Evolutionary conservation across 148 eudicot species (phyloP).

Genomic region (Camellia japonica): DNA sequence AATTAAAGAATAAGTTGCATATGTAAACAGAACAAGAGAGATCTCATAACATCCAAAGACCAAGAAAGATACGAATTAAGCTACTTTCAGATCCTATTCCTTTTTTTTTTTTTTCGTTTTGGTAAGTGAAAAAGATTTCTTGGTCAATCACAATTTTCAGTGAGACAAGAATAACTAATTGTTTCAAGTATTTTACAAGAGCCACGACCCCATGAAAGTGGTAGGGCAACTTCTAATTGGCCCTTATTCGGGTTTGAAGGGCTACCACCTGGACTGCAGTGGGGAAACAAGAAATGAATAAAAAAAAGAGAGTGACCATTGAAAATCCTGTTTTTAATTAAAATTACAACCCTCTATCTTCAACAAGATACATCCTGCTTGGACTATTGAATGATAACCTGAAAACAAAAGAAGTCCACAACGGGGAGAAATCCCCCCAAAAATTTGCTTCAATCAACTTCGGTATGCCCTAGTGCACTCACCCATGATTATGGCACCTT

Average conservation of each 20-base stretch:
- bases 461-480: not conserved
- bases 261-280: not conserved
- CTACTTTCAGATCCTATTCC: conserved; percentile 5
- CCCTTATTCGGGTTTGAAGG: not conserved
- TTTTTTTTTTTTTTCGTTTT: not conserved
- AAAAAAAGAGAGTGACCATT: not conserved
- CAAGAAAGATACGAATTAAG: not conserved
- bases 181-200: not conserved
- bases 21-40: not conserved
- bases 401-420: not conserved
- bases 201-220: not conserved
- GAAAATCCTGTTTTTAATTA: not conserved
- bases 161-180: not conserved
- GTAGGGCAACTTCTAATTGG: too few species aligned
- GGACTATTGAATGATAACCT: not conserved
- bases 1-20: not conserved
- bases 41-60: not conserved
- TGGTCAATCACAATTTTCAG: not conserved
- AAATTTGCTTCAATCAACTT: not conserved
- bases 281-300: not conserved
- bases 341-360: not conserved
- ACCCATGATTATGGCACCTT: not conserved
- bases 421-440: not conserved
- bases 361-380: not conserved
- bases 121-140: not conserved